Conservation (phyloP, 257 asterid genomes). For the Haberlea rhodopensis region DNA sequence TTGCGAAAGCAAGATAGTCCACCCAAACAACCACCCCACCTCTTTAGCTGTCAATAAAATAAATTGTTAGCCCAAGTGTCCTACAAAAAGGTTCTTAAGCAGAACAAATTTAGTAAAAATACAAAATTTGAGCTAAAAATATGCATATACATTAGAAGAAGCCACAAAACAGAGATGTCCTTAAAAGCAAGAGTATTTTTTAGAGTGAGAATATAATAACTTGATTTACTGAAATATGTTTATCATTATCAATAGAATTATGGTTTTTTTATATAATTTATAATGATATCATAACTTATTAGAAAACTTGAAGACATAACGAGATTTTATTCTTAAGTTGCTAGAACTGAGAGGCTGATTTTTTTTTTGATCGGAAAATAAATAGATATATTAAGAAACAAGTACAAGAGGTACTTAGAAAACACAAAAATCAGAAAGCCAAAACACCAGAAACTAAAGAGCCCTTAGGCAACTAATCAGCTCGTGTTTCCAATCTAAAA, state of each 20-base stretch:
- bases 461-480: no score
- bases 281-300: neutral
- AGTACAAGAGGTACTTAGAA: no score
- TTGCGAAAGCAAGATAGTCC: constrained; percentile 80
- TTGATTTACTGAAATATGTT: neutral
- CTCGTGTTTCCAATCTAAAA: no score
- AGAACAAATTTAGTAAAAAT: neutral
- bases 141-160: neutral
- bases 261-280: neutral
- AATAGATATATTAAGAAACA: no score
- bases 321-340: neutral
- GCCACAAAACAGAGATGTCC: neutral
- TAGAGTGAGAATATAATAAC: neutral
- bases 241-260: neutral
- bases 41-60: constrained; percentile 62
- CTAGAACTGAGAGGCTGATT: neutral
- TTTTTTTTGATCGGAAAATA: no score
- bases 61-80: constrained; percentile 20
- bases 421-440: no score
- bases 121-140: constrained; percentile 2
- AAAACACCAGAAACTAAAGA: no score
- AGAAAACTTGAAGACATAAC: neutral
- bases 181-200: neutral
- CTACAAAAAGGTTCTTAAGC: neutral
- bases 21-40: constrained; percentile 85